Evolutionary conservation across 805 yeast genomes (phyloP).

Genomic region (Tetrapisispora taiwanensis): DNA sequence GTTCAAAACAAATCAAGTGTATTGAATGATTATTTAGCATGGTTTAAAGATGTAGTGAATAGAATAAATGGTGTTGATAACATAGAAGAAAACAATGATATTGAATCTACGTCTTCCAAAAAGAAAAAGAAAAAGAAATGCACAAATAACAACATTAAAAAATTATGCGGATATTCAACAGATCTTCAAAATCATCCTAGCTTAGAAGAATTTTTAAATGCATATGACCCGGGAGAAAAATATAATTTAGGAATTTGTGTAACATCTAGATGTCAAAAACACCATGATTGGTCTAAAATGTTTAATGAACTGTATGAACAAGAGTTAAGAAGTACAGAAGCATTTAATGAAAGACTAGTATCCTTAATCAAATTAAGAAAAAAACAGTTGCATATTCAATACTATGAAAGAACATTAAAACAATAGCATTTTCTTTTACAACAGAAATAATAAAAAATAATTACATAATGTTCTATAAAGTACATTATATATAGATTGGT

Average conservation of each 20-base stretch:
- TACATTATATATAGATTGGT: no score
- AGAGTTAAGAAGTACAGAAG: slow-evolving; percentile 17
- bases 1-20: slow-evolving; percentile 7
- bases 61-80: slow-evolving; percentile 6
- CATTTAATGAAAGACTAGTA: slow-evolving; percentile 16
- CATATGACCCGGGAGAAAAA: slow-evolving; percentile 6
- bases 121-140: slow-evolving; percentile 10
- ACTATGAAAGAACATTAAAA: slow-evolving; percentile 13
- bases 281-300: slow-evolving; percentile 25
- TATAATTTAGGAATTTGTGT: slow-evolving; percentile 17
- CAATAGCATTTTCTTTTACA: background rate
- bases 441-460: no score
- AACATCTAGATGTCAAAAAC: slow-evolving; percentile 21
- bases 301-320: slow-evolving; percentile 14
- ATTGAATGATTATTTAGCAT: slow-evolving; percentile 24
- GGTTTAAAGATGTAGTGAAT: slow-evolving; percentile 20
- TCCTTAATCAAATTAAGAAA: slow-evolving; percentile 19
- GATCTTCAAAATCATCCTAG: slow-evolving; percentile 9
- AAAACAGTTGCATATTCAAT: slow-evolving; percentile 22
- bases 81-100: background rate
- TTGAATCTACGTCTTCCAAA: slow-evolving; percentile 3
- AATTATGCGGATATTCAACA: slow-evolving; percentile 23
- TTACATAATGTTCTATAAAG: no score
- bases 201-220: slow-evolving; percentile 11
- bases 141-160: slow-evolving; percentile 8